Percentiles rank a stretch among this genome's conserved stretches.
Evolutionary conservation across 1,284 basidiomycete genomes (phyloP).

Genomic region (Heterobasidion annosum): DNA sequence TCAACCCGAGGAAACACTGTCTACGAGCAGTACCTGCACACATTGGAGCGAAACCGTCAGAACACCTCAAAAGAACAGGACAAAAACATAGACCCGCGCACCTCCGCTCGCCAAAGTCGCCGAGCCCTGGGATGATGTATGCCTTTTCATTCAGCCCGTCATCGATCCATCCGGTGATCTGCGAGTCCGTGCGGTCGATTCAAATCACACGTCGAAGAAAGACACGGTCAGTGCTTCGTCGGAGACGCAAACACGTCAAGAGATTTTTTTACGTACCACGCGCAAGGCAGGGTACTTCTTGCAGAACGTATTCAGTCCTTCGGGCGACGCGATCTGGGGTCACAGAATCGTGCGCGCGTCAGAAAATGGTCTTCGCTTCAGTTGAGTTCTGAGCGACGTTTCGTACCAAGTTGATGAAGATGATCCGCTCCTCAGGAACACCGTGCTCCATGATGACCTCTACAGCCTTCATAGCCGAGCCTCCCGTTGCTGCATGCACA

Average conservation of each 20-base stretch:
- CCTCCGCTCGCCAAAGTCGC: slow-evolving; percentile 89
- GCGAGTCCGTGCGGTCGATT: background rate
- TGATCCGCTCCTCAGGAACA: slow-evolving; percentile 84
- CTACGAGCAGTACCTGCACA: no score
- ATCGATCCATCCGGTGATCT: slow-evolving; percentile 98
- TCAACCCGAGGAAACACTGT: background rate
- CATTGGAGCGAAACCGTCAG: no score
- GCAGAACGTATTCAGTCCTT: slow-evolving; percentile 84
- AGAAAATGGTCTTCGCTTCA: no score
- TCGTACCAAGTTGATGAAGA: slow-evolving; percentile 90
- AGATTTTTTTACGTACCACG: slow-evolving; percentile 50
- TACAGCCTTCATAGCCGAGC: slow-evolving; percentile 96
- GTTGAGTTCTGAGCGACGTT: no score
- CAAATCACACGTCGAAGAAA: no score
- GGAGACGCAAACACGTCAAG: background rate
- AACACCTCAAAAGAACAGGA: no score
- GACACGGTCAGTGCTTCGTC: no score
- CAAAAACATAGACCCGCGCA: slow-evolving; percentile 16
- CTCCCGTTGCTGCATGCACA: slow-evolving; percentile 75
- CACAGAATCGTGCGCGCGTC: background rate
- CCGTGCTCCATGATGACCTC: slow-evolving; percentile 89
- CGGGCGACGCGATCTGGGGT: slow-evolving; percentile 81
- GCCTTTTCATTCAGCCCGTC: slow-evolving; percentile 85
- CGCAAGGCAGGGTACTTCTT: slow-evolving; percentile 73
- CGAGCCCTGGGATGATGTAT: slow-evolving; percentile 85